A percentile compares a stretch with the other conserved stretches of the same genome.
Conservation (phyloP, 129 eudicot species). For the Centrapalus pauciflorus region DNA sequence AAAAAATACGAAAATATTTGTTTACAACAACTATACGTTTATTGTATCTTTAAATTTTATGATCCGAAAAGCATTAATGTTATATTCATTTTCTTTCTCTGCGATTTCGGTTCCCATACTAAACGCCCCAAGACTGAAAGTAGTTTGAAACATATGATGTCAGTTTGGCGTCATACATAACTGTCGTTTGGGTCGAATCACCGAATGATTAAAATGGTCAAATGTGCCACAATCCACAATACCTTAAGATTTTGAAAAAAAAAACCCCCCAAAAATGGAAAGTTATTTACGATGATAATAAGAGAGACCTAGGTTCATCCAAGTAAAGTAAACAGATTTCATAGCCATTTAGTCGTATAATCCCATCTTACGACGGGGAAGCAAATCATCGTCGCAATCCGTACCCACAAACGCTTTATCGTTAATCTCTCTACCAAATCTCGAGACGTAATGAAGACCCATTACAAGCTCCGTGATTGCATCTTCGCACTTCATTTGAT, state of each 20-base stretch:
- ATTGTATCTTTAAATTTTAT: too few species aligned
- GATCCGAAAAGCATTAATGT: too few species aligned
- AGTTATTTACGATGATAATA: background rate
- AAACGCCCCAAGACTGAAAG: too few species aligned
- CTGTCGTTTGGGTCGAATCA: background rate
- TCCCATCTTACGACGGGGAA: slow-evolving; percentile 22
- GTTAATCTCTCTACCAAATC: slow-evolving; percentile 52
- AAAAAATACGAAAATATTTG: too few species aligned
- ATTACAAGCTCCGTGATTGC: slow-evolving; percentile 68
- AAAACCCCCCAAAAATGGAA: background rate
- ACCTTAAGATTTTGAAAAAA: background rate
- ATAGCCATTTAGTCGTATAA: background rate
- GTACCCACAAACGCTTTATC: slow-evolving; percentile 35
- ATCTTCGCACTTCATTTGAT: slow-evolving; percentile 64
- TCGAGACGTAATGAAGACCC: slow-evolving; percentile 71
- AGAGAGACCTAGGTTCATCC: background rate
- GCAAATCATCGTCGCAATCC: slow-evolving; percentile 23
- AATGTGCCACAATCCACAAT: background rate
- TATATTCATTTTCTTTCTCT: too few species aligned
- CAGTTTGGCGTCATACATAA: too few species aligned
- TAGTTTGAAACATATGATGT: too few species aligned
- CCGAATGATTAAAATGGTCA: background rate
- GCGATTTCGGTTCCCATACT: too few species aligned
- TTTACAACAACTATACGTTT: too few species aligned
- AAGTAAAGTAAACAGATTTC: background rate